Conservation (phyloP, 2,329 filamentous ascomycete species). For the Trichophaea hybrida region DNA sequence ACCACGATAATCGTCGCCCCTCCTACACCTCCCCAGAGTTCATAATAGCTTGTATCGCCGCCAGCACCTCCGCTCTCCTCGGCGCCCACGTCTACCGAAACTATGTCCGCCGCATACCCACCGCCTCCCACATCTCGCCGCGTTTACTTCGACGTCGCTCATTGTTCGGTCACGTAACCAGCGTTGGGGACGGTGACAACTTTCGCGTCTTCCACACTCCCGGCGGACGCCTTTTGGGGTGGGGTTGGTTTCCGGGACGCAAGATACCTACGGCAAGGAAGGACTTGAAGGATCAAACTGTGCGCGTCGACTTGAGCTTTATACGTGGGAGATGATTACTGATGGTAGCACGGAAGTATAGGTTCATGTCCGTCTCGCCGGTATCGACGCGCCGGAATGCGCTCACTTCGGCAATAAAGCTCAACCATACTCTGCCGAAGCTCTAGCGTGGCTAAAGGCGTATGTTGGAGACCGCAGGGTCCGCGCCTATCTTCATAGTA, state of each 20-base stretch:
- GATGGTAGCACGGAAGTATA: conserved; percentile 30
- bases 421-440: conserved; percentile 72
- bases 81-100: conserved; percentile 50
- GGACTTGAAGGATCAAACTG: conserved; percentile 61
- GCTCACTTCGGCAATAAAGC: conserved; percentile 82
- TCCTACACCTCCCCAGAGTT: not conserved
- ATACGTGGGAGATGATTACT: not conserved
- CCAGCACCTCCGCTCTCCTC: conserved; percentile 42
- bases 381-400: conserved; percentile 82
- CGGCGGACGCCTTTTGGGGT: conserved; percentile 71
- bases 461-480: conserved; percentile 61
- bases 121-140: conserved; percentile 58
- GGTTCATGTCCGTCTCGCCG: conserved; percentile 81
- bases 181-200: conserved; percentile 91
- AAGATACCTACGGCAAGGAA: conserved; percentile 54
- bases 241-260: conserved; percentile 72
- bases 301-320: conserved; percentile 34
- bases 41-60: not conserved
- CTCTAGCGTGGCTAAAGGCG: conserved; percentile 60
- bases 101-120: conserved; percentile 74
- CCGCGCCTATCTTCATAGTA: conserved; percentile 65
- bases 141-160: conserved; percentile 59
- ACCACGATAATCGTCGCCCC: not conserved
- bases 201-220: conserved; percentile 87
- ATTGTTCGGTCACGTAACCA: conserved; percentile 74